Evolutionary conservation across 768 basidiomycete species (phyloP).

Genomic region (Lactarius sp.): DNA sequence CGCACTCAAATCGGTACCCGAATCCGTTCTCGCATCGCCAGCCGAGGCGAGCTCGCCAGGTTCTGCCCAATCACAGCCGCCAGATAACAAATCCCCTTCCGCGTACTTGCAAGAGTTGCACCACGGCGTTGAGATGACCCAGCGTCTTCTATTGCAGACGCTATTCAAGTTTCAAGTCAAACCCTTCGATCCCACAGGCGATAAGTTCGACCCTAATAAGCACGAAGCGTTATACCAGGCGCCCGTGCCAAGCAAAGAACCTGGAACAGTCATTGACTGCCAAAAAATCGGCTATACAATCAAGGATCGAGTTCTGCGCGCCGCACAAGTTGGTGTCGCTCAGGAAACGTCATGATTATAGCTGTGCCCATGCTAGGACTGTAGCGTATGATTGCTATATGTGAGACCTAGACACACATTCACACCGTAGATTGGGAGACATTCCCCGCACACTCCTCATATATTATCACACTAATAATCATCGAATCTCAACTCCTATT

Average conservation of each 20-base stretch:
- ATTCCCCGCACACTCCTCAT: constrained; percentile 28
- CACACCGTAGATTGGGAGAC: constrained; percentile 32
- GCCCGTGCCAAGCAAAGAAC: constrained; percentile 83
- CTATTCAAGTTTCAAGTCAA: constrained; percentile 90
- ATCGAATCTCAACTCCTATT: constrained; percentile 86
- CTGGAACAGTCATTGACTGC: constrained; percentile 87
- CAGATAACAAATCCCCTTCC: constrained; percentile 47
- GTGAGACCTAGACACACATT: constrained; percentile 18
- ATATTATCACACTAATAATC: constrained; percentile 40
- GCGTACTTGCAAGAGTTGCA: constrained; percentile 67
- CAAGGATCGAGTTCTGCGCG: constrained; percentile 88
- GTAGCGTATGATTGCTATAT: constrained; percentile 9
- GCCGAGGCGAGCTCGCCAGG: constrained; percentile 16
- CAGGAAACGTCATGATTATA: constrained; percentile 50
- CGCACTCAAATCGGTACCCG: constrained; percentile 76
- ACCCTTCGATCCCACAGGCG: constrained; percentile 87
- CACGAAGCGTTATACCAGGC: constrained; percentile 96
- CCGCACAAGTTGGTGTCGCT: constrained; percentile 95
- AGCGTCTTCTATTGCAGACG: constrained; percentile 82
- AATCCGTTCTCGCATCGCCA: constrained; percentile 38
- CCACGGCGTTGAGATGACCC: constrained; percentile 87
- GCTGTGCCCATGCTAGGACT: constrained; percentile 3
- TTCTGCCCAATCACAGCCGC: constrained; percentile 9
- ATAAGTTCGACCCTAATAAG: constrained; percentile 89
- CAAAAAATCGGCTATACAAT: constrained; percentile 91